Percentiles rank a stretch among this genome's conserved stretches.
Conservation (phyloP, 257 asterid species). For the Solanum okadae region DNA sequence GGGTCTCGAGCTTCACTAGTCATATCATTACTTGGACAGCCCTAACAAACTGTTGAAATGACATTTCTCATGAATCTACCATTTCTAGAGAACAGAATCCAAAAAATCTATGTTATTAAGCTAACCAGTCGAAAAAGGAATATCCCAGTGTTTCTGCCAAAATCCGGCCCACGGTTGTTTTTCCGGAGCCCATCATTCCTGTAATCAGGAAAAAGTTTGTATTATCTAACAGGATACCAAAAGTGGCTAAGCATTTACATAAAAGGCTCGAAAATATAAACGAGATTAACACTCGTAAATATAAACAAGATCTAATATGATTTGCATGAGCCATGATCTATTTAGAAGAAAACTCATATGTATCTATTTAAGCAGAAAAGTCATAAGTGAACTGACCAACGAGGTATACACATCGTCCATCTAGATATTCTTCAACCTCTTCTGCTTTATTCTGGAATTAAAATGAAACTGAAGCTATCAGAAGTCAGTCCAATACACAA, state of each 20-base stretch:
- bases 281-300: not conserved
- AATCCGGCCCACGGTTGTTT: slow-evolving; percentile 86
- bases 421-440: slow-evolving; percentile 51
- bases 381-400: slow-evolving; percentile 56
- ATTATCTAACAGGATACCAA: not conserved
- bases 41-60: not conserved
- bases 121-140: slow-evolving; percentile 84
- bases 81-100: not conserved
- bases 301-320: not conserved
- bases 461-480: slow-evolving; percentile 7
- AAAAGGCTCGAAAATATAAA: not conserved
- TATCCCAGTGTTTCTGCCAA: slow-evolving; percentile 73
- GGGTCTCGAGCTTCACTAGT: not conserved
- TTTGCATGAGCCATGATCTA: not conserved
- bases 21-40: not conserved
- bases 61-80: not conserved
- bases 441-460: slow-evolving; percentile 59
- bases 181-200: slow-evolving; percentile 99
- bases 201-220: slow-evolving; percentile 2
- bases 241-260: not conserved
- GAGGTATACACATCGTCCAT: slow-evolving; percentile 72
- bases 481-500: not conserved
- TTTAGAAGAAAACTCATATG: not conserved
- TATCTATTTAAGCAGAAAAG: not conserved
- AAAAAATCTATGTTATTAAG: slow-evolving; percentile 3